Evolutionary conservation across 23 red algal species (phyloP).

Genomic region (Gracilaria gracilis): DNA sequence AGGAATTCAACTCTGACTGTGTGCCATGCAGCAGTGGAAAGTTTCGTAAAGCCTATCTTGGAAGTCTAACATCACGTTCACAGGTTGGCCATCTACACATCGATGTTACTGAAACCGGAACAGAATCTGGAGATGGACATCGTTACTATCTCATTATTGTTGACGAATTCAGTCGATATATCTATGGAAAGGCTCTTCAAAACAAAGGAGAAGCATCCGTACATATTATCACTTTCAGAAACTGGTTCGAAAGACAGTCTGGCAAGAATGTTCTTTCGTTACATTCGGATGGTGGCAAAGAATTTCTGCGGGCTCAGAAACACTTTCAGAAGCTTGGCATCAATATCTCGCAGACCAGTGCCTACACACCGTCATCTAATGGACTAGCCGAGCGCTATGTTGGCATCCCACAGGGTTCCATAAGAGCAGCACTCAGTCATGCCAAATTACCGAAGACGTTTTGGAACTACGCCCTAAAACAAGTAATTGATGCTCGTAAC

Average conservation of each 20-base stretch:
- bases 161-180: constrained; percentile 22
- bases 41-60: constrained; percentile 12
- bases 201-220: constrained; percentile 41
- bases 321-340: constrained; percentile 13
- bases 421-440: background rate
- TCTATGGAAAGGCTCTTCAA: background rate
- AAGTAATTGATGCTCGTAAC: constrained; percentile 13
- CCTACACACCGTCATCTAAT: constrained; percentile 47
- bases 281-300: constrained; percentile 39
- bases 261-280: constrained; percentile 16
- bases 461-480: constrained; percentile 25
- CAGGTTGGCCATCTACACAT: constrained; percentile 12
- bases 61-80: constrained; percentile 22
- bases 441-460: background rate
- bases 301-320: background rate
- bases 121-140: background rate
- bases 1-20: constrained; percentile 1
- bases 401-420: background rate
- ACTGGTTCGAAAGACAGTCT: constrained; percentile 38
- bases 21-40: constrained; percentile 32
- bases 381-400: constrained; percentile 29
- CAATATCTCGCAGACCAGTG: background rate
- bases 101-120: background rate
- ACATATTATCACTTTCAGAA: background rate
- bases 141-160: constrained; percentile 18